Percentiles rank a stretch among this genome's conserved stretches.
These are phyloP conservation scores for Xanthoceras sorbifolium DNA, from an alignment of 345 rosid species.

Conservation along the genomic window DNA sequence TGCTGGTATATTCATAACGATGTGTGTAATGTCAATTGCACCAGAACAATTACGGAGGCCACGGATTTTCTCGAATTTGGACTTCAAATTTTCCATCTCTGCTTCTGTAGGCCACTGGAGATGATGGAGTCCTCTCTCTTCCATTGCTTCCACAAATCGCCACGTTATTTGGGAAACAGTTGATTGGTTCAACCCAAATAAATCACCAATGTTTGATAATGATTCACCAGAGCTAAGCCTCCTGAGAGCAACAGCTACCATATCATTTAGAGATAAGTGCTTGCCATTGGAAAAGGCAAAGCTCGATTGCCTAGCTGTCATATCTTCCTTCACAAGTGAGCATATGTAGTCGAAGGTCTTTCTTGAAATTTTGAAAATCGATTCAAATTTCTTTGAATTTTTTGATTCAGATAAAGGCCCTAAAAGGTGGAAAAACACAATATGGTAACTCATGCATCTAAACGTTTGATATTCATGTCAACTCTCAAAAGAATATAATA, in stretches of 20 bases:
- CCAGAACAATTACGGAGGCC: constrained; percentile 76
- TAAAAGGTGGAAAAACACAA: constrained; percentile 23
- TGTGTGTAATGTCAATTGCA: constrained; percentile 63
- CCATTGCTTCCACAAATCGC: constrained; percentile 82
- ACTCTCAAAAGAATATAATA: background rate
- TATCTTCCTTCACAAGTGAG: constrained; percentile 67
- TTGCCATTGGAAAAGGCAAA: constrained; percentile 48
- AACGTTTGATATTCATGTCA: background rate
- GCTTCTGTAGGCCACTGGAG: constrained; percentile 65
- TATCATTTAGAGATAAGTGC: constrained; percentile 53
- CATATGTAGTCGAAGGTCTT: constrained; percentile 71
- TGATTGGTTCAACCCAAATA: constrained; percentile 68
- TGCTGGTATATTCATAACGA: constrained; percentile 62
- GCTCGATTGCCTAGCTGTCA: constrained; percentile 54
- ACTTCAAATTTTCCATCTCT: constrained; percentile 50
- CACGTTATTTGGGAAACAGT: constrained; percentile 77
- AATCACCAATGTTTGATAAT: constrained; percentile 60
- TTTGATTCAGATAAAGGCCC: constrained; percentile 45
- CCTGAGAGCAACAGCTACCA: constrained; percentile 73
- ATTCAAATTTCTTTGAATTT: constrained; percentile 55
- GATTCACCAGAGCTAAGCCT: constrained; percentile 83
- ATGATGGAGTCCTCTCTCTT: constrained; percentile 62
- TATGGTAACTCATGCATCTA: background rate
- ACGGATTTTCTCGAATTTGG: constrained; percentile 62
- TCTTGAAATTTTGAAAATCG: constrained; percentile 65